Percentiles rank a stretch among this genome's conserved stretches.
These are phyloP conservation scores for Trametes maxima DNA, from an alignment of 768 basidiomycete species.

Conservation along the genomic window DNA sequence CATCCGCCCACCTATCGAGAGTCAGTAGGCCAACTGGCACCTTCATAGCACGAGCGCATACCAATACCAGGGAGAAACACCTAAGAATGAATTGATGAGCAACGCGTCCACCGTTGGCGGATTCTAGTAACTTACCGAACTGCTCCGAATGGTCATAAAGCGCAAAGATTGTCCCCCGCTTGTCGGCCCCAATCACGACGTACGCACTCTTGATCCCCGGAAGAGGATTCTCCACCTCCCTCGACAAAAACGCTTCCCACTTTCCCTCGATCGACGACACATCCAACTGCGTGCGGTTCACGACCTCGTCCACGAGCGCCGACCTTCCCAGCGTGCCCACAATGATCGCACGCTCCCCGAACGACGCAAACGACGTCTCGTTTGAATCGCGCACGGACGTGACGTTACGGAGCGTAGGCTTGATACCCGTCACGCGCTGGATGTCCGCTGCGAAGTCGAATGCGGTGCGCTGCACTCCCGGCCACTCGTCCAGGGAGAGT, in stretches of 20 bases:
- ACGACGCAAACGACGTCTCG: constrained; percentile 20
- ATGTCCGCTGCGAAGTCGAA: constrained; percentile 64
- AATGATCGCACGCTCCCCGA: constrained; percentile 48
- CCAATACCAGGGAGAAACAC: constrained; percentile 74
- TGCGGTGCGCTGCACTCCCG: constrained; percentile 64
- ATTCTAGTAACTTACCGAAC: constrained; percentile 43
- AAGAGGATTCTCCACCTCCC: constrained; percentile 55
- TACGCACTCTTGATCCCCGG: constrained; percentile 62
- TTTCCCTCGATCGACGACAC: constrained; percentile 59
- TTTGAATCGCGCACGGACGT: constrained; percentile 29
- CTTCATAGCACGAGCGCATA: constrained; percentile 31
- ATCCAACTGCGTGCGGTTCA: constrained; percentile 55
- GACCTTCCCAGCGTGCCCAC: constrained; percentile 66
- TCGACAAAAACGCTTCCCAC: constrained; percentile 66
- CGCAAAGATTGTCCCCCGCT: constrained; percentile 67
- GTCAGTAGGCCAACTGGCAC: background rate
- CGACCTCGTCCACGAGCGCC: constrained; percentile 51
- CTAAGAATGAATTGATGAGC: constrained; percentile 30
- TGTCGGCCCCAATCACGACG: constrained; percentile 70
- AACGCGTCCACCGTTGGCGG: background rate
- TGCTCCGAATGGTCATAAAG: constrained; percentile 72
- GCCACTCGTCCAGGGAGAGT: constrained; percentile 59
- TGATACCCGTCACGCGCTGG: constrained; percentile 56
- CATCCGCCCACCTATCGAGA: constrained; percentile 68
- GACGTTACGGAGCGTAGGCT: constrained; percentile 53